Evolutionary conservation across 805 yeast genomes (phyloP).

Genomic region (Nadsonia fulvescens): DNA sequence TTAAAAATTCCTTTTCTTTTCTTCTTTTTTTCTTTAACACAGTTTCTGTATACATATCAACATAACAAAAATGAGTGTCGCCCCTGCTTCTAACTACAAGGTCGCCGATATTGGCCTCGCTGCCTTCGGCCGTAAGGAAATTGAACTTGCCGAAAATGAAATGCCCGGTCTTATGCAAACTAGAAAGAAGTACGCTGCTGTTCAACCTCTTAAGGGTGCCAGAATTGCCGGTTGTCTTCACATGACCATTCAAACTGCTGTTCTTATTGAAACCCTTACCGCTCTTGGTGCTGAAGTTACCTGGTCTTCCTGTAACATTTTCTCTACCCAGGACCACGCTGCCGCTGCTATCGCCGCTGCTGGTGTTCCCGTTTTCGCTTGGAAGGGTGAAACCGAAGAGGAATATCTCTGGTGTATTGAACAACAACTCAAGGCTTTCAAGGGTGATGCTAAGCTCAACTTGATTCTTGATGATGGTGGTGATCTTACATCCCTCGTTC

Average conservation of each 20-base stretch:
- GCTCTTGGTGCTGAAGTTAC: constrained; percentile 99
- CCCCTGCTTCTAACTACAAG: constrained; percentile 54
- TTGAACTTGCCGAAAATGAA: constrained; percentile 96
- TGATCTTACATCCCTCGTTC: constrained; percentile 90
- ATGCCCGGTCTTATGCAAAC: constrained; percentile 99
- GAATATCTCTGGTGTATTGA: constrained; percentile 98
- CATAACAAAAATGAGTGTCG: too few species aligned
- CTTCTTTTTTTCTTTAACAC: too few species aligned
- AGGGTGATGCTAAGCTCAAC: constrained; percentile 88
- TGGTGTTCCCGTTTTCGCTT: constrained; percentile 98
- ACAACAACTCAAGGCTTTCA: constrained; percentile 96
- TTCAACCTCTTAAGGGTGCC: constrained; percentile 95
- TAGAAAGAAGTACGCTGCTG: constrained; percentile 77
- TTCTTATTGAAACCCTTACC: constrained; percentile 87
- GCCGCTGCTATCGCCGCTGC: constrained; percentile 99
- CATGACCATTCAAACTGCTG: constrained; percentile 99
- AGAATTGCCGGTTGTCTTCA: constrained; percentile 98
- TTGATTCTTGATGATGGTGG: constrained; percentile 98
- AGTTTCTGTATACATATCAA: too few species aligned
- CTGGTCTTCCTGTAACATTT: constrained; percentile 98
- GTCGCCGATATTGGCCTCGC: constrained; percentile 97
- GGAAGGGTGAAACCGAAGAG: constrained; percentile 99
- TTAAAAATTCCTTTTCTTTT: too few species aligned
- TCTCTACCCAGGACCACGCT: constrained; percentile 98
- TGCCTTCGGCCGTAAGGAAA: constrained; percentile 99